phyloP scores from a whole-genome alignment of 2,329 filamentous ascomycete species.

The Penicillium sclerotigenum region DNA sequence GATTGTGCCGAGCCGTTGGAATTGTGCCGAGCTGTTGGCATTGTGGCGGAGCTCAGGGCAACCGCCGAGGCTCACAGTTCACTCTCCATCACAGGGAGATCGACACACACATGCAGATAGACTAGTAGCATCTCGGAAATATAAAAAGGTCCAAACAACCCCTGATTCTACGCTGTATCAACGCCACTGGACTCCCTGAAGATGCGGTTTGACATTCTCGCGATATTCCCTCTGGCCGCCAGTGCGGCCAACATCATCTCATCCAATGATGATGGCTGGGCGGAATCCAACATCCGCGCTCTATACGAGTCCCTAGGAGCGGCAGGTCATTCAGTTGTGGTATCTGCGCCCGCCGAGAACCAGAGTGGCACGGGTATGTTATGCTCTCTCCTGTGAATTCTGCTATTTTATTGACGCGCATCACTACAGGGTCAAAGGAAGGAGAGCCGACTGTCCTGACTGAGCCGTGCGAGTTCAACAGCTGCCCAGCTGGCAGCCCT shows the following conservation, averaged over 20 bases:
- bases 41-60: too few species aligned
- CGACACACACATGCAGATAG: neutral
- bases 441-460: slow-evolving; percentile 48
- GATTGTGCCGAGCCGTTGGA: neutral
- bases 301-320: slow-evolving; percentile 56
- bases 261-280: slow-evolving; percentile 72
- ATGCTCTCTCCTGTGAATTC: neutral
- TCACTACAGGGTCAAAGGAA: slow-evolving; percentile 52
- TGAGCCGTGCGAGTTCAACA: slow-evolving; percentile 58
- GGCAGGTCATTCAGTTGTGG: slow-evolving; percentile 59
- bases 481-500: slow-evolving; percentile 57
- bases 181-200: neutral
- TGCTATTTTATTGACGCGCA: slow-evolving; percentile 2
- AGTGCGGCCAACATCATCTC: slow-evolving; percentile 56
- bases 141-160: neutral
- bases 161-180: neutral
- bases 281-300: slow-evolving; percentile 62
- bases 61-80: neutral
- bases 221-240: slow-evolving; percentile 15
- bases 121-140: neutral
- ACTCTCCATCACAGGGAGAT: neutral
- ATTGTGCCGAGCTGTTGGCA: neutral
- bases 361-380: slow-evolving; percentile 59
- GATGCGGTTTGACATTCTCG: slow-evolving; percentile 22
- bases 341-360: slow-evolving; percentile 66